Conservation (phyloP, 768 basidiomycete species). For the Tubosaeta sp. region DNA sequence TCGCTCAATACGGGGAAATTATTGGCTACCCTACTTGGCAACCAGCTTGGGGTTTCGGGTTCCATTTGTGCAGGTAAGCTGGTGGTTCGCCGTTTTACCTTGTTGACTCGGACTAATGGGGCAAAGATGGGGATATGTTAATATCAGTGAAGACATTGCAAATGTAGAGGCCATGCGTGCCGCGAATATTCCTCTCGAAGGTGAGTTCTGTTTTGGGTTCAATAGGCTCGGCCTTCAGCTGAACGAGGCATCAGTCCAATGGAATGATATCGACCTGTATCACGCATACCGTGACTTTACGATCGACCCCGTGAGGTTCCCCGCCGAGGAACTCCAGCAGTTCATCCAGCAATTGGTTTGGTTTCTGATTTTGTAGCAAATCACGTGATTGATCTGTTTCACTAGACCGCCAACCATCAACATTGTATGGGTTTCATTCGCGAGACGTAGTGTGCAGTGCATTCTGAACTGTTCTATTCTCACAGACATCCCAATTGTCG, state of each 20-base stretch:
- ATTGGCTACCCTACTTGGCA: conserved; percentile 68
- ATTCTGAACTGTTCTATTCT: neutral
- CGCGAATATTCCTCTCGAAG: conserved; percentile 76
- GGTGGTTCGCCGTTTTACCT: neutral
- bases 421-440: conserved; percentile 23
- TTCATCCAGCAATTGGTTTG: conserved; percentile 58
- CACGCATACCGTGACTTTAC: conserved; percentile 69
- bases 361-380: conserved; percentile 1
- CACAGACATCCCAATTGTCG: conserved; percentile 70
- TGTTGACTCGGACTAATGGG: too few species aligned
- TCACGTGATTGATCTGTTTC: conserved; percentile 2
- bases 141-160: conserved; percentile 54
- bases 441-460: neutral
- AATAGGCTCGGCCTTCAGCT: neutral
- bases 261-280: conserved; percentile 77
- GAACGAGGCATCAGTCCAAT: conserved; percentile 50
- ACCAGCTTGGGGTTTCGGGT: conserved; percentile 74
- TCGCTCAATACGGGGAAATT: conserved; percentile 64
- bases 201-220: conserved; percentile 25
- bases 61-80: conserved; percentile 61
- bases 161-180: conserved; percentile 58
- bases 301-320: conserved; percentile 59
- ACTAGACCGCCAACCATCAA: conserved; percentile 26
- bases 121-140: conserved; percentile 43
- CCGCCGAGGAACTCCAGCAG: conserved; percentile 44